Conservation (phyloP, 306 rosid genomes). For the Inga laurina region DNA sequence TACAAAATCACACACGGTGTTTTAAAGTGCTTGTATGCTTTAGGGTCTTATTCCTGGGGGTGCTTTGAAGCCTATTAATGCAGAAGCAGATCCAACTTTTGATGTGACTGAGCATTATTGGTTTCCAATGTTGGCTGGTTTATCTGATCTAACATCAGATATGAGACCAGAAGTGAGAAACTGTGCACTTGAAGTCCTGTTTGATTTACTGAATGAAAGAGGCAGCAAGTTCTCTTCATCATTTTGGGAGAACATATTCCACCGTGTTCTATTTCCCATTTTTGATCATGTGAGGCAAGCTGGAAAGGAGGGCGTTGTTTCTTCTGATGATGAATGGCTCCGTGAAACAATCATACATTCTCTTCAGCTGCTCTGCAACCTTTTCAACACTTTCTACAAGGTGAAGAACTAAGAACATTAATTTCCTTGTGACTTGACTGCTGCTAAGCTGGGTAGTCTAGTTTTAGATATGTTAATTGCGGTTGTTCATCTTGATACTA, state of each 20-base stretch:
- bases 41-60: constrained; percentile 99
- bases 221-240: constrained; percentile 89
- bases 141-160: constrained; percentile 96
- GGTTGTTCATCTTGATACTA: constrained; percentile 18
- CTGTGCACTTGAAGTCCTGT: constrained; percentile 97
- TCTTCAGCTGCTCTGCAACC: constrained; percentile 97
- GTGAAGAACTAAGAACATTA: constrained; percentile 42
- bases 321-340: constrained; percentile 82
- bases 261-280: constrained; percentile 96
- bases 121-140: constrained; percentile 99
- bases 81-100: constrained; percentile 51
- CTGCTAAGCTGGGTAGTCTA: constrained; percentile 6
- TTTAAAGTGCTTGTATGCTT: constrained; percentile 33
- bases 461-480: background rate
- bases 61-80: constrained; percentile 83
- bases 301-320: constrained; percentile 72
- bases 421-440: constrained; percentile 22
- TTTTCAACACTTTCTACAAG: constrained; percentile 97
- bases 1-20: background rate
- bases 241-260: constrained; percentile 98
- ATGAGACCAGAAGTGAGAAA: constrained; percentile 95
- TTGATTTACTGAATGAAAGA: constrained; percentile 97
- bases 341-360: constrained; percentile 98
- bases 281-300: constrained; percentile 97
- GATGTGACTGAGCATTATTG: constrained; percentile 98